Conservation (phyloP, 2,329 filamentous ascomycete genomes). For the Ophidiomyces ophidiicola region DNA sequence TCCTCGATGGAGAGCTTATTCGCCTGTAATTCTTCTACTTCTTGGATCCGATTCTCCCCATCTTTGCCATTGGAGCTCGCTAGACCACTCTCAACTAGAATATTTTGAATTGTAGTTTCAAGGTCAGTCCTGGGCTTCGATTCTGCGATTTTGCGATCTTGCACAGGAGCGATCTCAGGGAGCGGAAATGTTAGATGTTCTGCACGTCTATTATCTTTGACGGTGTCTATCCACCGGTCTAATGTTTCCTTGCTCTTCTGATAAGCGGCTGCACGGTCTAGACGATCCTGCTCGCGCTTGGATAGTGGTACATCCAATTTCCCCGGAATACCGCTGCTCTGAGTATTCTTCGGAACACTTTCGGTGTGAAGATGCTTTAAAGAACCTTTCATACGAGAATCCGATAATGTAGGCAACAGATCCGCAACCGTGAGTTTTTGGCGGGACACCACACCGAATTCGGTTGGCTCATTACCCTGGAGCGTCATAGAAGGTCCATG, state of each 20-base stretch:
- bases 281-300: constrained; percentile 71
- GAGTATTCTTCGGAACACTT: constrained; percentile 35
- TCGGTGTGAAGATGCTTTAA: constrained; percentile 54
- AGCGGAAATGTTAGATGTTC: constrained; percentile 86
- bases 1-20: constrained; percentile 62
- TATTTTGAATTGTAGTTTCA: constrained; percentile 73
- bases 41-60: constrained; percentile 53
- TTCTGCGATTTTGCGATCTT: constrained; percentile 43
- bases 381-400: constrained; percentile 64
- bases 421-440: constrained; percentile 64
- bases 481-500: constrained; percentile 32
- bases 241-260: constrained; percentile 86
- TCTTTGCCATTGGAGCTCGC: constrained; percentile 45
- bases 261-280: constrained; percentile 72
- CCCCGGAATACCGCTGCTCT: constrained; percentile 43
- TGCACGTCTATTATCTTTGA: constrained; percentile 83
- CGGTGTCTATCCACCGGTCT: constrained; percentile 83
- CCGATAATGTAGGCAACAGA: constrained; percentile 58
- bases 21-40: constrained; percentile 56
- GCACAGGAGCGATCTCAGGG: constrained; percentile 53
- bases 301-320: constrained; percentile 74
- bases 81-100: constrained; percentile 80
- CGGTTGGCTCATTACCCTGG: constrained; percentile 51
- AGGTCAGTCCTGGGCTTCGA: constrained; percentile 64
- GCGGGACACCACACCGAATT: constrained; percentile 46